phyloP scores from a whole-genome alignment of 2,329 filamentous ascomycete genomes.

The Bretziella fagacearum region DNA sequence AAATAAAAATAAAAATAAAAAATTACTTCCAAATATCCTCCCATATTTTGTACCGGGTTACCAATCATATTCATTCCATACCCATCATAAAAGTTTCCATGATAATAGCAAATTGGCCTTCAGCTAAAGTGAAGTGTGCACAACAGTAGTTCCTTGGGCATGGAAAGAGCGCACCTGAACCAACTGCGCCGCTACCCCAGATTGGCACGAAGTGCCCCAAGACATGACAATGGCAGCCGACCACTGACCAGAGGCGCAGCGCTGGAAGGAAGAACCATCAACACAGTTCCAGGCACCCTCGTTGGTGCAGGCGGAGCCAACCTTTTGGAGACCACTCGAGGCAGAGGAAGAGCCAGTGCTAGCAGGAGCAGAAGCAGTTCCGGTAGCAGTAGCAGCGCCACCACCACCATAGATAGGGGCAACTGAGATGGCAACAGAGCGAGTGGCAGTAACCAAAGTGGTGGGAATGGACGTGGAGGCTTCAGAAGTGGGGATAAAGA shows the following conservation, averaged over 20 bases:
- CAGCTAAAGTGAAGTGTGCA: too few species aligned
- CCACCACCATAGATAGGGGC: constrained; percentile 17
- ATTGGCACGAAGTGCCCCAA: constrained; percentile 34
- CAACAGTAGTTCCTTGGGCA: too few species aligned
- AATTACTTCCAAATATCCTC: constrained; percentile 3
- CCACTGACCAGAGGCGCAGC: constrained; percentile 44
- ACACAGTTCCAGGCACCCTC: constrained; percentile 44
- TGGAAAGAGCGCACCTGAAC: neutral
- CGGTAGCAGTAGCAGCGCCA: constrained; percentile 17
- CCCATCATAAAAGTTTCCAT: neutral
- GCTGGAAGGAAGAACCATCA: constrained; percentile 39
- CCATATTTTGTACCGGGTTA: constrained; percentile 5
- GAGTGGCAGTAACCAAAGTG: constrained; percentile 18
- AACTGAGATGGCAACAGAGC: constrained; percentile 24
- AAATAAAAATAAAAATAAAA: constrained; percentile 6
- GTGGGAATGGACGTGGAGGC: constrained; percentile 15
- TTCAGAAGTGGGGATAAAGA: constrained; percentile 23
- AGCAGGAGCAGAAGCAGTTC: constrained; percentile 18
- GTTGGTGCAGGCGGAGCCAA: constrained; percentile 29
- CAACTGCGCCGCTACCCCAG: constrained; percentile 15
- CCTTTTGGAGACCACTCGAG: constrained; percentile 19
- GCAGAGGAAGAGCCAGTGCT: constrained; percentile 14
- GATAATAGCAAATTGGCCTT: neutral
- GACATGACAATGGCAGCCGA: constrained; percentile 32
- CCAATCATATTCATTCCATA: constrained; percentile 1